Percentiles rank a stretch among this genome's conserved stretches.
These are phyloP conservation scores for Fusarium anguioides DNA, from an alignment of 2,329 filamentous ascomycete genomes.

Conservation along the genomic window DNA sequence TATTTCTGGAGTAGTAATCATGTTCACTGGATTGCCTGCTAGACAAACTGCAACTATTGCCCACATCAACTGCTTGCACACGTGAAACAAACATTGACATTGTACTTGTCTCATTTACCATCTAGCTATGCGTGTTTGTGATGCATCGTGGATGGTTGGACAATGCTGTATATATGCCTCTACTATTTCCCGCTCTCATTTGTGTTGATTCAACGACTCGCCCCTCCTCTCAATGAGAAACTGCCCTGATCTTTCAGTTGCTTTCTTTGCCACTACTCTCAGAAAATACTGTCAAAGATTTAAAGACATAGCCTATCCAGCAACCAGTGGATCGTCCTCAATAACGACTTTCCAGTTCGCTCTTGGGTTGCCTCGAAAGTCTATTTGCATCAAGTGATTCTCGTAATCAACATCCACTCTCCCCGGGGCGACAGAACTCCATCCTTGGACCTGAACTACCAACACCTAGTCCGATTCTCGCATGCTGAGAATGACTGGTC, in stretches of 20 bases:
- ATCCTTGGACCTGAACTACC: background rate
- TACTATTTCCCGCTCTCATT: background rate
- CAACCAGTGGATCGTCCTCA: background rate
- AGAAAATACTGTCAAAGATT: slow-evolving; percentile 30
- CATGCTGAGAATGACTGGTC: background rate
- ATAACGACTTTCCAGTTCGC: slow-evolving; percentile 5
- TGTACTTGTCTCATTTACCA: slow-evolving; percentile 20
- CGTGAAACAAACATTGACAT: background rate
- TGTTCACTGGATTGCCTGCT: background rate
- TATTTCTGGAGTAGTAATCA: background rate
- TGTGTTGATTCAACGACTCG: slow-evolving; percentile 1
- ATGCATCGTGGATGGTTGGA: slow-evolving; percentile 2
- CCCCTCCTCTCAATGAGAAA: background rate
- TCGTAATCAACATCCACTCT: background rate
- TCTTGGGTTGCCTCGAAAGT: background rate
- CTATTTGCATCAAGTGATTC: background rate
- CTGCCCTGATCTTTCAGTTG: background rate
- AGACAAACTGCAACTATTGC: background rate
- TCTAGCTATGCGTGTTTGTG: slow-evolving; percentile 12
- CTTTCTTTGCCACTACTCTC: slow-evolving; percentile 3
- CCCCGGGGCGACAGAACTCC: background rate
- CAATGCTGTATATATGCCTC: slow-evolving; percentile 28
- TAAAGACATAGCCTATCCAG: slow-evolving; percentile 1
- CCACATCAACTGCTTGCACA: background rate
- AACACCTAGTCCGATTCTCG: background rate